A percentile compares a stretch with the other conserved stretches of the same genome.
Conservation (phyloP, 305 asterid species). For the Euphrasia arctica region DNA sequence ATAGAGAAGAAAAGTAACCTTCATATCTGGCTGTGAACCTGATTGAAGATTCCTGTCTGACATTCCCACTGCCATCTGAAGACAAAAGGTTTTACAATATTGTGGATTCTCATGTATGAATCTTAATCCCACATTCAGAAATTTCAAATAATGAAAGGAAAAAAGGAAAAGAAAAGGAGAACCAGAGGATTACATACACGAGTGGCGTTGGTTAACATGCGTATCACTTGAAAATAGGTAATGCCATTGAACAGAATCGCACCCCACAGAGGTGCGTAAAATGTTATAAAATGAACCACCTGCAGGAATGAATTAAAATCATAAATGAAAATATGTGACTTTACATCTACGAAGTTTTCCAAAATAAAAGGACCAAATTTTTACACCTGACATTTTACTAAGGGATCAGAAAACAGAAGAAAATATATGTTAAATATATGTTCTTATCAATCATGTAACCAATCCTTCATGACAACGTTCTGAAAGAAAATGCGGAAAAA, state of each 20-base stretch:
- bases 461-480: not conserved
- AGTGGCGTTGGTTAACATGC: conserved; percentile 94
- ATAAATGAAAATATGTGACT: conserved; percentile 12
- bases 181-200: conserved; percentile 58
- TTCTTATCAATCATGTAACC: not conserved
- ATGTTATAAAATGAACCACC: conserved; percentile 86
- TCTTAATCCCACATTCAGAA: not conserved
- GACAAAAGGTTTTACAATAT: conserved; percentile 23
- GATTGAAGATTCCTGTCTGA: conserved; percentile 70
- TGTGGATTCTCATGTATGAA: not conserved
- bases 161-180: conserved; percentile 4
- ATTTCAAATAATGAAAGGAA: not conserved
- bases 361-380: not conserved
- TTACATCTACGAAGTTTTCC: not conserved
- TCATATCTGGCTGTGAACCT: conserved; percentile 71
- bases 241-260: conserved; percentile 94
- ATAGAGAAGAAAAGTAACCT: conserved; percentile 40
- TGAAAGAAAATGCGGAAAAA: too few relatives aligned
- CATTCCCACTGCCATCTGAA: conserved; percentile 96
- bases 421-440: too few relatives aligned
- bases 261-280: conserved; percentile 97
- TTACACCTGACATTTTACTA: conserved; percentile 2
- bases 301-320: conserved; percentile 38
- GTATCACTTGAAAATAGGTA: conserved; percentile 96
- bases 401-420: too few relatives aligned